A percentile compares a stretch with the other conserved stretches of the same genome.
These are phyloP conservation scores for Silene latifolia DNA, from an alignment of 148 eudicot genomes.

Conservation along the genomic window DNA sequence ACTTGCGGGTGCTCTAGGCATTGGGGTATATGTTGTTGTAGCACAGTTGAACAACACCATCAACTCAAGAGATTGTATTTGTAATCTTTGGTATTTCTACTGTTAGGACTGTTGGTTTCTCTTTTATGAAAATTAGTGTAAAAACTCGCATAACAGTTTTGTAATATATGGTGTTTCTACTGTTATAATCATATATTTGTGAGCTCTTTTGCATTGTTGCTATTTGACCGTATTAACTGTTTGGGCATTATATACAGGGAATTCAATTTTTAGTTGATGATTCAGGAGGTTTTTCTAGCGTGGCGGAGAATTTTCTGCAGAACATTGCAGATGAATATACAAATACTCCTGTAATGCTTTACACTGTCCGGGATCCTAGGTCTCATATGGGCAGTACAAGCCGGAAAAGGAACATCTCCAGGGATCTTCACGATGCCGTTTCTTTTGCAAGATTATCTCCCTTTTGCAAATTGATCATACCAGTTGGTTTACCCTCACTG, in stretches of 20 bases:
- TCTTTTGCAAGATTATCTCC: conserved; percentile 75
- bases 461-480: conserved; percentile 69
- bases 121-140: background rate
- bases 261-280: conserved; percentile 84
- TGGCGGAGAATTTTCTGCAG: conserved; percentile 72
- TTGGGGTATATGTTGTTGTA: background rate
- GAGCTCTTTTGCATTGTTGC: background rate
- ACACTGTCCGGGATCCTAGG: conserved; percentile 55
- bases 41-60: background rate
- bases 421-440: conserved; percentile 75
- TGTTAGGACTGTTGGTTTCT: background rate
- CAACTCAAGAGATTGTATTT: background rate
- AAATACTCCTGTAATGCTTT: conserved; percentile 75
- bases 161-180: no score
- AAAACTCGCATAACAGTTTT: background rate
- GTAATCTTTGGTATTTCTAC: background rate
- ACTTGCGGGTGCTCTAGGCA: background rate
- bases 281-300: conserved; percentile 88
- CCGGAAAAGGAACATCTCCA: conserved; percentile 44
- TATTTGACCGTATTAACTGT: conserved; percentile 13
- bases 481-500: conserved; percentile 76
- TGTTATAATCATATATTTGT: no score
- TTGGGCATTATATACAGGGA: conserved; percentile 48
- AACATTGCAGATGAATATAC: conserved; percentile 80
- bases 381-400: conserved; percentile 33